A percentile compares a stretch with the other conserved stretches of the same genome.
phyloP scores from a whole-genome alignment of 2,329 filamentous ascomycete species.

The Bipolaris gigantea region DNA sequence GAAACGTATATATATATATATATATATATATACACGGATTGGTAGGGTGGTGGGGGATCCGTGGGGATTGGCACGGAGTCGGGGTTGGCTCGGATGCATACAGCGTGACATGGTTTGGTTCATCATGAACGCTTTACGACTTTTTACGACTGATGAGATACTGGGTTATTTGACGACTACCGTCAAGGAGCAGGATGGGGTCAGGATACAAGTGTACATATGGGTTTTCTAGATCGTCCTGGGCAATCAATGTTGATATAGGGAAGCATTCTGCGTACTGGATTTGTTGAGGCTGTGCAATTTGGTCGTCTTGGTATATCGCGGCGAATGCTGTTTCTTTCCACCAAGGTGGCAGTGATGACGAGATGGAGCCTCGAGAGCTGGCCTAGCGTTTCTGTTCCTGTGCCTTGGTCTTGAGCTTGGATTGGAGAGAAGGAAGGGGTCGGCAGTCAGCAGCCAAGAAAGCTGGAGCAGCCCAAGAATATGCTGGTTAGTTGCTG shows the following conservation, averaged over 20 bases:
- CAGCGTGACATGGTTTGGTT: background rate
- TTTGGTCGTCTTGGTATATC: too few species aligned
- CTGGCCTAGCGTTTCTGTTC: too few species aligned
- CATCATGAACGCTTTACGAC: background rate
- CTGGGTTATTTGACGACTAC: background rate
- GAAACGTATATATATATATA: background rate
- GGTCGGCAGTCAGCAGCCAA: too few species aligned
- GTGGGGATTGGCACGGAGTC: too few species aligned
- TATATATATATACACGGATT: background rate
- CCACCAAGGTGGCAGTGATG: background rate
- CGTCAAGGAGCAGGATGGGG: background rate
- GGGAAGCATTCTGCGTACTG: background rate
- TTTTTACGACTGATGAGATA: background rate
- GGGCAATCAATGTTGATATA: background rate
- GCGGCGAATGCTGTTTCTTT: background rate
- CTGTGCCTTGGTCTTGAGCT: too few species aligned
- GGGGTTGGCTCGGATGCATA: background rate
- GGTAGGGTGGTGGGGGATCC: background rate
- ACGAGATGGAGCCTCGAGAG: background rate
- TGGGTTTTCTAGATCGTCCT: background rate
- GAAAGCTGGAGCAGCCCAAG: too few species aligned
- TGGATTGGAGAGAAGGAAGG: too few species aligned
- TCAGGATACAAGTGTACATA: background rate
- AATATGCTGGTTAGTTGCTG: too few species aligned
- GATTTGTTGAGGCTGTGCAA: background rate